Percentiles rank a stretch among this genome's conserved stretches.
These are phyloP conservation scores for Lasiodiplodia sp. DNA, from an alignment of 2,329 filamentous ascomycete genomes.

Conservation along the genomic window DNA sequence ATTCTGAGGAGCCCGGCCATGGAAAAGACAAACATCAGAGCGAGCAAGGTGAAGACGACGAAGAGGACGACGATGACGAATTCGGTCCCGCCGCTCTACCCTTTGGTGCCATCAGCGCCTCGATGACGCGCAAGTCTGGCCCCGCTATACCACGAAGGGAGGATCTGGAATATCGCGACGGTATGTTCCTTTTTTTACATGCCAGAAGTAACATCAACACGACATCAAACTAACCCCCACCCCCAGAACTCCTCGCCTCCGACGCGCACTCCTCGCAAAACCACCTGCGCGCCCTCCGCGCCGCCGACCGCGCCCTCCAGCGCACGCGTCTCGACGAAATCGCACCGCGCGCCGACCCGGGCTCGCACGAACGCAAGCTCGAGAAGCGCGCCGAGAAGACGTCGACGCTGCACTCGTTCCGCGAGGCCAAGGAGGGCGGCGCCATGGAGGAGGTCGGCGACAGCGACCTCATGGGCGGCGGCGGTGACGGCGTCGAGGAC, in stretches of 20 bases:
- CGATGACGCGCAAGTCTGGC: slow-evolving; percentile 45
- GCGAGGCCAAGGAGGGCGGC: slow-evolving; percentile 69
- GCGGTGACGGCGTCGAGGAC: slow-evolving; percentile 67
- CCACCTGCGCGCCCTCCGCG: slow-evolving; percentile 67
- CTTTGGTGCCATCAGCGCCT: neutral
- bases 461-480: slow-evolving; percentile 79
- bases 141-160: slow-evolving; percentile 73
- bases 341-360: slow-evolving; percentile 80
- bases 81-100: slow-evolving; percentile 57
- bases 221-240: neutral
- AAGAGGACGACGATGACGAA: slow-evolving; percentile 69
- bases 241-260: slow-evolving; percentile 59
- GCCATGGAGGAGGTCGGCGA: slow-evolving; percentile 71
- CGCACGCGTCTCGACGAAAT: slow-evolving; percentile 81
- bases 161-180: slow-evolving; percentile 72
- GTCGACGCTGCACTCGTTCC: slow-evolving; percentile 76
- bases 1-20: neutral
- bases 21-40: neutral
- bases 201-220: neutral
- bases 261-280: slow-evolving; percentile 53
- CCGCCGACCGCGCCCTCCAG: slow-evolving; percentile 69
- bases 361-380: slow-evolving; percentile 80
- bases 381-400: slow-evolving; percentile 83
- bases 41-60: neutral
- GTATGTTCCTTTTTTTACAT: slow-evolving; percentile 35